phyloP scores from a whole-genome alignment of 2,329 filamentous ascomycete genomes.

The Fusarium austroafricanum region DNA sequence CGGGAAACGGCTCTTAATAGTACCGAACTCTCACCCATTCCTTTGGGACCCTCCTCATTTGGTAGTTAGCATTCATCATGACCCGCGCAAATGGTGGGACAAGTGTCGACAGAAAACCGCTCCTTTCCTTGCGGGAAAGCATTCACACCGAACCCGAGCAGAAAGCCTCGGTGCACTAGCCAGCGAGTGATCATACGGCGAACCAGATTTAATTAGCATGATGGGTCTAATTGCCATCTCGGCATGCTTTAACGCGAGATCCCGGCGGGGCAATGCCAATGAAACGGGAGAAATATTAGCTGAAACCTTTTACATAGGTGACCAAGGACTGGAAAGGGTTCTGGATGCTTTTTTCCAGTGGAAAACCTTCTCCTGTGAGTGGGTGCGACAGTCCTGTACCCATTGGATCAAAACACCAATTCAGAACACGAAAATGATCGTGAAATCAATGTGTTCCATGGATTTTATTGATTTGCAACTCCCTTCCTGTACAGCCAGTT shows the following conservation, averaged over 20 bases:
- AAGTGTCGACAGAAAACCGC: constrained; percentile 6
- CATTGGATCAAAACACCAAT: constrained; percentile 2
- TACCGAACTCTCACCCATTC: constrained; percentile 26
- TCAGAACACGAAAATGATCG: not conserved
- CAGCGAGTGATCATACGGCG: constrained; percentile 10
- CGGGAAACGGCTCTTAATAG: constrained; percentile 37
- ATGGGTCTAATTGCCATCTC: constrained; percentile 30
- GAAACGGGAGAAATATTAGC: constrained; percentile 9
- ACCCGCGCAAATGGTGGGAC: constrained; percentile 37
- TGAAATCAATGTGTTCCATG: constrained; percentile 1
- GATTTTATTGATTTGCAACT: not conserved
- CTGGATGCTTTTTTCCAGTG: not conserved
- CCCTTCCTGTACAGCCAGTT: constrained; percentile 5
- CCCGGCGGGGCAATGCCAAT: constrained; percentile 34
- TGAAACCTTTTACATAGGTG: not conserved
- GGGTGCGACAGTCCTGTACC: not conserved
- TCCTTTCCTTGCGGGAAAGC: constrained; percentile 4
- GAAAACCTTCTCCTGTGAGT: not conserved
- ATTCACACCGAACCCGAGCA: constrained; percentile 19
- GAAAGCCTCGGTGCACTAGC: constrained; percentile 17
- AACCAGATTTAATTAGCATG: constrained; percentile 13
- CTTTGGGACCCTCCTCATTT: constrained; percentile 17
- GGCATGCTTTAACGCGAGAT: constrained; percentile 43
- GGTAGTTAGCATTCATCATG: constrained; percentile 31
- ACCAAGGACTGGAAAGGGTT: not conserved